A percentile compares a stretch with the other conserved stretches of the same genome.
Conservation (phyloP, 192 early-diverging fungal species). For the Entomortierella chlamydospora region DNA sequence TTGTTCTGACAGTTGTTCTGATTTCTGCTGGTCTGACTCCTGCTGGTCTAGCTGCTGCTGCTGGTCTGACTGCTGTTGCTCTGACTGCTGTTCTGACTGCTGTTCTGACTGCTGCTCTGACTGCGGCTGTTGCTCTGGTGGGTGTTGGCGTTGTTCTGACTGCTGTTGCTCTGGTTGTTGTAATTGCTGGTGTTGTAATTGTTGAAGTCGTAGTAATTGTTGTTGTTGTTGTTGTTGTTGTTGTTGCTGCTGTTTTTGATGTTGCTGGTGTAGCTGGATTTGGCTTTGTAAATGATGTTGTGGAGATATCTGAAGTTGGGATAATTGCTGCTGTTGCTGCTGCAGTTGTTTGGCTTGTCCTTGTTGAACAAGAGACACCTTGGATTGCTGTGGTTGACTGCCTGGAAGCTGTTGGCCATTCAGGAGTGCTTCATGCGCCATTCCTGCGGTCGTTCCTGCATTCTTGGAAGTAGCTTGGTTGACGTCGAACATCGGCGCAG, state of each 20-base stretch:
- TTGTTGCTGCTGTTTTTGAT: constrained; percentile 7
- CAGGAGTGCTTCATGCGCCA: background rate
- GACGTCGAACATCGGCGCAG: background rate
- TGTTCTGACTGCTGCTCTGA: constrained; percentile 11
- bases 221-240: constrained; percentile 18
- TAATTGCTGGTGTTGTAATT: constrained; percentile 9
- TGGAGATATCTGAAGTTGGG: background rate
- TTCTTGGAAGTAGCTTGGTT: constrained; percentile 2
- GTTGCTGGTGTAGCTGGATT: background rate
- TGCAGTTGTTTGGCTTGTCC: background rate
- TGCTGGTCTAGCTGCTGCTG: constrained; percentile 20
- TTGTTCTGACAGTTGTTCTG: too few species aligned
- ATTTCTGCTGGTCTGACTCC: constrained; percentile 6
- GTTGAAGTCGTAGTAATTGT: constrained; percentile 3
- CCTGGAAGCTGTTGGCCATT: constrained; percentile 8
- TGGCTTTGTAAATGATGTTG: background rate
- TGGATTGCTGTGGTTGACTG: constrained; percentile 1
- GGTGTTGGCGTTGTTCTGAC: constrained; percentile 9
- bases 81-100: constrained; percentile 2
- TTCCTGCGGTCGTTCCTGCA: constrained; percentile 1
- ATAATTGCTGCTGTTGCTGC: constrained; percentile 1
- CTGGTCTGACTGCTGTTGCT: constrained; percentile 13
- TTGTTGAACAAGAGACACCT: background rate
- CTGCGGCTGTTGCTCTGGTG: constrained; percentile 4
- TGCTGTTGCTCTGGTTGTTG: constrained; percentile 6